Base-by-base conservation (phyloP, 108 stramenopile genomes). In the Cyclotella cryptica region DNA sequence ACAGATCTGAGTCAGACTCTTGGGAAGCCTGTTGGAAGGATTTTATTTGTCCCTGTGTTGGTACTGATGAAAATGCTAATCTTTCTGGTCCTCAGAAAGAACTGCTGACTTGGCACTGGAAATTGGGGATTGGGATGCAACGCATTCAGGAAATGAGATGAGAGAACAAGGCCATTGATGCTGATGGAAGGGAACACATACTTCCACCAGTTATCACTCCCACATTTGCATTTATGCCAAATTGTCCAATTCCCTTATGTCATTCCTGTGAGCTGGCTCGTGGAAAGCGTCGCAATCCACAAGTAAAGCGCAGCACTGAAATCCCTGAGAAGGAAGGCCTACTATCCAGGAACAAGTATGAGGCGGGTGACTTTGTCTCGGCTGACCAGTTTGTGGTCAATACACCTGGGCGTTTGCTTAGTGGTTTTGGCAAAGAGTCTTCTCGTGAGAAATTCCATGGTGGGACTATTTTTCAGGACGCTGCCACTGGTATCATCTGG, bases 401-500 rank as follows among this genome's bases (percentile, higher is more conserved):
- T 17, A 66, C 12, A 75, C 57, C 22, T 85, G n/a, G 88, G 5
- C 70, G 85, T 10, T 69, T 78, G 0, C 59, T 26, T 0, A 35
- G 70, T 35, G 74, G 75, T 0, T 42, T 35, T 45, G 89, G 89
- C 1, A 54, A 49, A 12, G 85, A 87, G 27, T 9, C 0, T 22
- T 52, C 10, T 35, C 10, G 41, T 55, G 10, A 9, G 14, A 39
- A 17, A 14, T 26, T 49, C 46, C 24, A 13, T 60, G 80, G 85
- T n/a, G 89, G 85, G 10, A 73, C 88, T 0, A 67, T 89, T 26
- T 89, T 86, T 47, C 18, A 28, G 14, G 84, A 89, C 44, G 57
- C 75, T 28, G 85, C 83, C 12, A 18, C 53, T 29, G 47, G 70
- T 0, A 14, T 64, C 22, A 35, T 35, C 35, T 35, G 35, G 47